phyloP scores from a whole-genome alignment of 768 basidiomycete species.

The Leccinum disarticulatum region DNA sequence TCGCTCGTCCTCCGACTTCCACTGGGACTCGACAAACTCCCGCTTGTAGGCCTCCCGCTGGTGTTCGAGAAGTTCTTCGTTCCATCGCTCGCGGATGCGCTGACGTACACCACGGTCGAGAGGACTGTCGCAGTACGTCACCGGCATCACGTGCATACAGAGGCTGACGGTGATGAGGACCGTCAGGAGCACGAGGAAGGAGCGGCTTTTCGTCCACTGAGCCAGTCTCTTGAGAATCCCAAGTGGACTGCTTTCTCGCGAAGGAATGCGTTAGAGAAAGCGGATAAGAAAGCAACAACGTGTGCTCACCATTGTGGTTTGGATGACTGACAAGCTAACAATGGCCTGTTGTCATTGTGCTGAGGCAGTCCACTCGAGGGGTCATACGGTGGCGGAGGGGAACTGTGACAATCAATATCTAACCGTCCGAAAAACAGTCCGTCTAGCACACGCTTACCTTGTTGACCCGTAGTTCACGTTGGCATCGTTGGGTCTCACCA shows the following conservation, averaged over 20 bases:
- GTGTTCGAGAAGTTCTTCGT: conserved; percentile 16
- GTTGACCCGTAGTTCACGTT: background rate
- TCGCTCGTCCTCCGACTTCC: conserved; percentile 21
- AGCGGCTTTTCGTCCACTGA: background rate
- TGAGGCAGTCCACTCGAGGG: background rate
- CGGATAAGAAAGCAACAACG: background rate
- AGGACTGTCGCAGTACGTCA: conserved; percentile 7
- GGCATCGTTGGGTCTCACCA: background rate
- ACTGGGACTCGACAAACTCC: conserved; percentile 12
- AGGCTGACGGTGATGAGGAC: background rate
- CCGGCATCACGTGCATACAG: background rate
- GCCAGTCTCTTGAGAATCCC: background rate
- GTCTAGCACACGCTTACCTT: background rate
- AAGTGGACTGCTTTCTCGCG: background rate
- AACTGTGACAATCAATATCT: background rate
- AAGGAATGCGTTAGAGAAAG: background rate
- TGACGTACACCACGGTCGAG: conserved; percentile 20
- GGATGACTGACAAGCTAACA: background rate
- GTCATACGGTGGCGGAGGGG: background rate
- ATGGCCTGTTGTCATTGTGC: background rate
- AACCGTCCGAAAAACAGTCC: background rate
- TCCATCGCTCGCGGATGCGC: conserved; percentile 22
- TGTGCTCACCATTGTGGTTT: background rate
- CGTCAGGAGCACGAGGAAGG: background rate
- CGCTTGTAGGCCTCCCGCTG: conserved; percentile 13